A percentile compares a stretch with the other conserved stretches of the same genome.
These are phyloP conservation scores for Mycena alexandri DNA, from an alignment of 768 basidiomycete species.

Conservation along the genomic window DNA sequence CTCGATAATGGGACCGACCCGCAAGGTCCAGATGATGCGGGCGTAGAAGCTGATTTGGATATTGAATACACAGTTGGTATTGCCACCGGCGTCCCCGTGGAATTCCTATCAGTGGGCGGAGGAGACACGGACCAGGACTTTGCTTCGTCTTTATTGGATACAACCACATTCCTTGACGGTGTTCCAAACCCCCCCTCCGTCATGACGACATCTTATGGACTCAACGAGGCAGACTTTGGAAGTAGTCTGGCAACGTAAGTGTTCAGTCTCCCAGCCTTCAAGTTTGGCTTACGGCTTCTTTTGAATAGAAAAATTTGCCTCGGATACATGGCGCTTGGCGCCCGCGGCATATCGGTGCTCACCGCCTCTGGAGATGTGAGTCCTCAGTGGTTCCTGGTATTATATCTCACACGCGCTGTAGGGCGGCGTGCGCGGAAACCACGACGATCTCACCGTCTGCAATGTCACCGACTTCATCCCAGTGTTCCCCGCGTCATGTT, in stretches of 20 bases:
- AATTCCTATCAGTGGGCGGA: constrained; percentile 30
- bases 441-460: too few relatives aligned
- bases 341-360: too few relatives aligned
- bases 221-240: neutral
- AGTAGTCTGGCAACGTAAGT: constrained; percentile 14
- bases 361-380: too few relatives aligned
- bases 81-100: constrained; percentile 10
- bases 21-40: neutral
- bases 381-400: too few relatives aligned
- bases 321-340: constrained; percentile 16
- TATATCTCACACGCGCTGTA: too few relatives aligned
- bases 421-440: too few relatives aligned
- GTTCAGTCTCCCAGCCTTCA: constrained; percentile 50
- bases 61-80: constrained; percentile 21
- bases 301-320: constrained; percentile 23
- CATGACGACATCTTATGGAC: constrained; percentile 17
- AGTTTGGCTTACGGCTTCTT: constrained; percentile 53
- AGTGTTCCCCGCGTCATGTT: constrained; percentile 27
- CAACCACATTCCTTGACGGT: constrained; percentile 16
- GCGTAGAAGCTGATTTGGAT: constrained; percentile 14
- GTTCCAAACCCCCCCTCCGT: neutral
- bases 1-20: constrained; percentile 1
- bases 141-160: constrained; percentile 11
- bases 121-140: constrained; percentile 24
- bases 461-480: too few relatives aligned